A percentile compares a stretch with the other conserved stretches of the same genome.
These are phyloP conservation scores for Diaporthe citri DNA, from an alignment of 2,329 filamentous ascomycete genomes.

Conservation along the genomic window DNA sequence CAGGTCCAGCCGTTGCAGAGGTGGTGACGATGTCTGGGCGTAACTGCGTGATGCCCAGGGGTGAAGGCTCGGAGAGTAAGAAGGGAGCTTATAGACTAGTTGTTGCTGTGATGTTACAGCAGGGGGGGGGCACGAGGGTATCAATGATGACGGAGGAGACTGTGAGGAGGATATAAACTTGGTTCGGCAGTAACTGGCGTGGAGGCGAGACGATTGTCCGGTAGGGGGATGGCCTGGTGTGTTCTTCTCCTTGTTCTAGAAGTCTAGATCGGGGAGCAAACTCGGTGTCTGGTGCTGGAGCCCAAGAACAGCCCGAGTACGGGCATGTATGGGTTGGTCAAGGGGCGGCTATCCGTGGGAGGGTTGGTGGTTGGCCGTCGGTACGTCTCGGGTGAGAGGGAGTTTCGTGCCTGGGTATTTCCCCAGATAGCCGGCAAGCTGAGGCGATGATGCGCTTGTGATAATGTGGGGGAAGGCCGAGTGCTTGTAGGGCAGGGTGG, in stretches of 20 bases:
- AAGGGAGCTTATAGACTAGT: constrained; percentile 13
- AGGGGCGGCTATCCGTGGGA: constrained; percentile 45
- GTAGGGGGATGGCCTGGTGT: not conserved
- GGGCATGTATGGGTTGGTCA: constrained; percentile 24
- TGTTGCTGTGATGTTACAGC: constrained; percentile 1
- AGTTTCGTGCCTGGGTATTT: constrained; percentile 32
- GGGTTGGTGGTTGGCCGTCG: constrained; percentile 45
- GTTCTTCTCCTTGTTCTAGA: constrained; percentile 2
- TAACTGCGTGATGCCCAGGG: not conserved
- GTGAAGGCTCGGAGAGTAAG: not conserved
- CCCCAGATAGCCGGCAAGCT: constrained; percentile 24
- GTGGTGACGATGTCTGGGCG: not conserved
- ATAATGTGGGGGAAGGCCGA: constrained; percentile 47
- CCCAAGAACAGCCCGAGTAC: not conserved
- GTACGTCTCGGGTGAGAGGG: constrained; percentile 42
- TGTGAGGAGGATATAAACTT: constrained; percentile 3
- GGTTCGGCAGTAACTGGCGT: constrained; percentile 31
- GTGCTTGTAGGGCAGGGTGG: constrained; percentile 5
- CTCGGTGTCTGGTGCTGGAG: not conserved
- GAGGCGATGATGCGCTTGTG: constrained; percentile 44
- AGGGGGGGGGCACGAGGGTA: not conserved
- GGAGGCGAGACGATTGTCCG: constrained; percentile 24
- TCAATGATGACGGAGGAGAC: constrained; percentile 34
- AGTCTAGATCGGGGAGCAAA: constrained; percentile 22
- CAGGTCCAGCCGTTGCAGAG: constrained; percentile 31